A percentile compares a stretch with the other conserved stretches of the same genome.
Conservation (phyloP, 1,284 basidiomycete genomes). For the Leccinum pachyderme region DNA sequence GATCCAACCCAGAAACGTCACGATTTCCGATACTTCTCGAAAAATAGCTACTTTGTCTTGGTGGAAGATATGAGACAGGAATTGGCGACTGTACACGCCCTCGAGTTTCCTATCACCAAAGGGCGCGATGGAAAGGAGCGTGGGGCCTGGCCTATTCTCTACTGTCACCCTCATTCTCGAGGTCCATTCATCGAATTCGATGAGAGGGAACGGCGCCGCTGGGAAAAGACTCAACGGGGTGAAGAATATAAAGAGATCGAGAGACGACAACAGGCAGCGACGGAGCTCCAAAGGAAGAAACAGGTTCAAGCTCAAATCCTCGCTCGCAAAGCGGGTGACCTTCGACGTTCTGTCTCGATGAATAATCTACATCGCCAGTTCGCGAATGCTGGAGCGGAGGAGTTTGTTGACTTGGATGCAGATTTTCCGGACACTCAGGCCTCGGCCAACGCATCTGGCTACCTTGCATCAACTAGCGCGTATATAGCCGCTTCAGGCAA, state of each 20-base stretch:
- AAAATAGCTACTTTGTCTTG: conserved; percentile 78
- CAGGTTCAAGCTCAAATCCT: conserved; percentile 40
- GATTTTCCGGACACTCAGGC: conserved; percentile 46
- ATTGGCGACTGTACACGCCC: conserved; percentile 64
- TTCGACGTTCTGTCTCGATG: conserved; percentile 78
- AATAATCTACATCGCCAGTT: conserved; percentile 65
- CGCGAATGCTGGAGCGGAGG: conserved; percentile 34
- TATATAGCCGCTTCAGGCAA: conserved; percentile 93
- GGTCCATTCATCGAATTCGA: conserved; percentile 74
- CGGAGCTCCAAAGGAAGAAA: conserved; percentile 44
- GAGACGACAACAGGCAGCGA: conserved; percentile 42
- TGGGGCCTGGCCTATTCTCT: conserved; percentile 65
- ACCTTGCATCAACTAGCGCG: conserved; percentile 54
- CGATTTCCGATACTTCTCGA: conserved; percentile 88
- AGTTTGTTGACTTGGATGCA: conserved; percentile 47
- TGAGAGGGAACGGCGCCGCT: conserved; percentile 64
- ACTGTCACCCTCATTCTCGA: conserved; percentile 68
- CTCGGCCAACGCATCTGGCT: conserved; percentile 68
- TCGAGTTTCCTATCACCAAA: conserved; percentile 60
- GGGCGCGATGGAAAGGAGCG: conserved; percentile 49
- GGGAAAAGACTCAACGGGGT: conserved; percentile 53
- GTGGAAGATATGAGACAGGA: conserved; percentile 89
- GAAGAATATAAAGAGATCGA: conserved; percentile 52
- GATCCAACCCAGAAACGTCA: conserved; percentile 86
- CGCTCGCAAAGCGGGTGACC: conserved; percentile 49